Evolutionary conservation across 768 basidiomycete species (phyloP).

Genomic region (Porphyrellus cyaneotinctus): DNA sequence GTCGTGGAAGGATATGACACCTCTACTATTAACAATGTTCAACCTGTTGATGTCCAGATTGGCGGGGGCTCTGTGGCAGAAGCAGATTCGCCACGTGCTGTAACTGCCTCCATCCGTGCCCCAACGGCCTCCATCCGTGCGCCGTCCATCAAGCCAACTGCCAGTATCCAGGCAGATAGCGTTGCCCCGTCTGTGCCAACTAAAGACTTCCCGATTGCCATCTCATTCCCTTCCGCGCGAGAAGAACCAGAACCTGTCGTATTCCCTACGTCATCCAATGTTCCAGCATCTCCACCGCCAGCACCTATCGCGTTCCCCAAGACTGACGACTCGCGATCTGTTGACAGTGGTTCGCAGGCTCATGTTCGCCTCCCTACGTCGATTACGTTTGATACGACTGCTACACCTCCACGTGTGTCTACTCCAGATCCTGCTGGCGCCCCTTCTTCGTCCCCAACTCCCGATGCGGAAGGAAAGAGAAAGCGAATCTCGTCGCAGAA

Average conservation of each 20-base stretch:
- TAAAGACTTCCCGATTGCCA: slow-evolving; percentile 24
- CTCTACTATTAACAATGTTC: slow-evolving; percentile 17
- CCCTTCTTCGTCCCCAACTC: slow-evolving; percentile 45
- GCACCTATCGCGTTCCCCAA: slow-evolving; percentile 42
- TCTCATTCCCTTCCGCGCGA: slow-evolving; percentile 34
- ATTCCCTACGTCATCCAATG: slow-evolving; percentile 14
- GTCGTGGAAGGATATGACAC: slow-evolving; percentile 26
- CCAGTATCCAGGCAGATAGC: slow-evolving; percentile 21
- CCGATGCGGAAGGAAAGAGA: slow-evolving; percentile 70
- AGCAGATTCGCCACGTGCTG: slow-evolving; percentile 15
- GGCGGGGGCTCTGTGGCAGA: slow-evolving; percentile 21
- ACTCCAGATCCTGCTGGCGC: slow-evolving; percentile 64
- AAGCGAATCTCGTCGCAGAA: slow-evolving; percentile 83
- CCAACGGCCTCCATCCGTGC: slow-evolving; percentile 16
- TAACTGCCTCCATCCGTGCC: slow-evolving; percentile 16
- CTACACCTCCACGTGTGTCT: slow-evolving; percentile 61
- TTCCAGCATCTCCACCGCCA: slow-evolving; percentile 34
- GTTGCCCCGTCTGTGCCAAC: slow-evolving; percentile 27
- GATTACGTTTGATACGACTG: slow-evolving; percentile 60
- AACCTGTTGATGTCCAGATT: slow-evolving; percentile 6
- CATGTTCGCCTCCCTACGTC: slow-evolving; percentile 28
- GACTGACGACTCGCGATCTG: slow-evolving; percentile 32
- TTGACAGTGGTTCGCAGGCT: slow-evolving; percentile 26
- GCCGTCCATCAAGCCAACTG: slow-evolving; percentile 22
- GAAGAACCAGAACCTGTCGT: slow-evolving; percentile 7